A percentile compares a stretch with the other conserved stretches of the same genome.
phyloP scores from a whole-genome alignment of 441 rosid species.

The Gossypium laxum region DNA sequence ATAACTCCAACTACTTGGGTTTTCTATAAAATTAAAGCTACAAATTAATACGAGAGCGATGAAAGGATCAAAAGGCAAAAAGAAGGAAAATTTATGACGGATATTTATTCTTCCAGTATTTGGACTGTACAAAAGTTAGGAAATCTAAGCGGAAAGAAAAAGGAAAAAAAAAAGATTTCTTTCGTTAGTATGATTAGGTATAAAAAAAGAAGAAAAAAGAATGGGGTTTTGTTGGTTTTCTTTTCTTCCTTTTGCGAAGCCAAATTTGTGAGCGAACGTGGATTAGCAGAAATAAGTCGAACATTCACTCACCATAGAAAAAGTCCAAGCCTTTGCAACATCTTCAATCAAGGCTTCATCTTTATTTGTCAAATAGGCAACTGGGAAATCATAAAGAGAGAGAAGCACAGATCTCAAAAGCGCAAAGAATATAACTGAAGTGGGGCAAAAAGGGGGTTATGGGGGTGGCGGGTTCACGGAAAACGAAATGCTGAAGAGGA shows the following conservation, averaged over 20 bases:
- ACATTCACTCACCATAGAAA: conserved; percentile 17
- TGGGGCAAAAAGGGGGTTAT: background rate
- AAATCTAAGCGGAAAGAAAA: background rate
- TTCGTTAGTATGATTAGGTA: background rate
- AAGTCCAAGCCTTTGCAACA: conserved; percentile 1
- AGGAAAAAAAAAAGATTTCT: background rate
- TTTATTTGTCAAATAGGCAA: background rate
- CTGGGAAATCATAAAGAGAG: background rate
- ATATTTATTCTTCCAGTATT: background rate
- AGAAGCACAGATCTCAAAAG: conserved; percentile 5
- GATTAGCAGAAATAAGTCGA: conserved; percentile 27
- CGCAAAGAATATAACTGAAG: background rate
- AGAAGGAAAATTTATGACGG: background rate
- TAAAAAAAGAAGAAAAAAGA: background rate
- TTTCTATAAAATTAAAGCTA: background rate
- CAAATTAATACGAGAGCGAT: background rate
- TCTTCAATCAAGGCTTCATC: conserved; percentile 19
- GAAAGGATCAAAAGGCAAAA: background rate
- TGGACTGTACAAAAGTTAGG: background rate
- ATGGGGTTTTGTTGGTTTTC: conserved; percentile 11
- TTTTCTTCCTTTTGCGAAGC: conserved; percentile 28
- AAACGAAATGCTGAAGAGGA: conserved; percentile 19
- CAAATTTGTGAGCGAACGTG: conserved; percentile 33
- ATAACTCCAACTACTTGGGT: conserved; percentile 5
- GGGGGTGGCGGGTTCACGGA: conserved; percentile 8